These are phyloP conservation scores for Xylaria venustula DNA, from an alignment of 495 filamentous ascomycete species.

Conservation along the genomic window DNA sequence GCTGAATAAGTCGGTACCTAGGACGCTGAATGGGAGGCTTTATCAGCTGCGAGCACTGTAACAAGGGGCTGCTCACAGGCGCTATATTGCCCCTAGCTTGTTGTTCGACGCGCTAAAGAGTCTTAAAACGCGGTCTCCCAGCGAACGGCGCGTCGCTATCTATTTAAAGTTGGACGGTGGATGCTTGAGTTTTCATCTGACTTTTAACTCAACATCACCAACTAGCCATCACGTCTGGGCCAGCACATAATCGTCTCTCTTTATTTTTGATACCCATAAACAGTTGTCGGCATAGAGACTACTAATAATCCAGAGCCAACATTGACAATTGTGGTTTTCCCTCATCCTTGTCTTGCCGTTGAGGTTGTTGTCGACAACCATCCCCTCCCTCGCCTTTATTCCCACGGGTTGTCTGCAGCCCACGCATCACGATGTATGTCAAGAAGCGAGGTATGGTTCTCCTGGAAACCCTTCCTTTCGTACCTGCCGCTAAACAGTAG, in stretches of 20 bases:
- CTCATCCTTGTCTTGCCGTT: not conserved
- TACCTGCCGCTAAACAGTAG: slow-evolving; percentile 21
- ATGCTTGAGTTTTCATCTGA: slow-evolving; percentile 17
- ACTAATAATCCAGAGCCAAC: not conserved
- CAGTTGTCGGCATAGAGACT: not conserved
- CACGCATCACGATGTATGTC: slow-evolving; percentile 51
- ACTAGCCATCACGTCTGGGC: slow-evolving; percentile 10
- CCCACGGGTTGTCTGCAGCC: not conserved
- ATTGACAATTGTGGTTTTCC: not conserved
- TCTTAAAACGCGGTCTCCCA: slow-evolving; percentile 11
- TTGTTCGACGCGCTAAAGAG: slow-evolving; percentile 11
- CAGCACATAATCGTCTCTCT: slow-evolving; percentile 4
- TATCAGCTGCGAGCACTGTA: not conserved
- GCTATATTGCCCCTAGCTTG: slow-evolving; percentile 8
- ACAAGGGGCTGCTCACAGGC: not conserved
- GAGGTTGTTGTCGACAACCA: slow-evolving; percentile 9
- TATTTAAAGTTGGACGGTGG: slow-evolving; percentile 24
- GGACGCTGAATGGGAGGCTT: not conserved
- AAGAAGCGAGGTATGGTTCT: slow-evolving; percentile 57
- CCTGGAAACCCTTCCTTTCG: not conserved
- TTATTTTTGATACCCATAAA: slow-evolving; percentile 13
- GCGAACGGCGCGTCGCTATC: slow-evolving; percentile 22
- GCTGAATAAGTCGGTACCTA: not conserved
- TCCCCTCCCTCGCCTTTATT: not conserved
- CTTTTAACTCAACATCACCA: slow-evolving; percentile 26